These are phyloP conservation scores for Typha latifolia DNA, from an alignment of 176 grass and related monocot genomes.

Conservation along the genomic window DNA sequence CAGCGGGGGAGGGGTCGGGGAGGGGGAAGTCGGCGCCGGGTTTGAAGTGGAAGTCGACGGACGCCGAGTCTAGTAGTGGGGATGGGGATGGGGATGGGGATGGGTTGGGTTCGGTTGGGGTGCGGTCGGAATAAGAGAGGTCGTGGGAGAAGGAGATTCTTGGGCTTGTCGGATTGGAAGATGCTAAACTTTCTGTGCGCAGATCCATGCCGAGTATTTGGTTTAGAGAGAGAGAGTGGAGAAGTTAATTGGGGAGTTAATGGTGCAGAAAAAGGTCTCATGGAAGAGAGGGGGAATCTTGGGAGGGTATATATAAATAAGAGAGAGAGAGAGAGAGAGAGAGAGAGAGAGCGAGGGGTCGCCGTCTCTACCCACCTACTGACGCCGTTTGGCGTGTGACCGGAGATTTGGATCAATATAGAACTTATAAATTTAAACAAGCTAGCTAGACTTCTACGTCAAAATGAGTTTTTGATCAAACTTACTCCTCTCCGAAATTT, in stretches of 20 bases:
- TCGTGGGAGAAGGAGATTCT: conserved; percentile 68
- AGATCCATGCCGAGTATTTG: not conserved
- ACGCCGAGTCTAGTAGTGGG: conserved; percentile 26
- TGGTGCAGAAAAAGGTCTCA: not conserved
- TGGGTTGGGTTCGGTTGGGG: not conserved
- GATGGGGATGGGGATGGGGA: conserved; percentile 8
- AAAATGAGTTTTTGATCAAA: too few species aligned
- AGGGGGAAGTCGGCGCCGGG: not conserved
- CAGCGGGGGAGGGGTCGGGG: conserved; percentile 38
- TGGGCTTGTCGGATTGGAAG: conserved; percentile 14
- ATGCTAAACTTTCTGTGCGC: not conserved
- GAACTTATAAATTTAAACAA: too few species aligned
- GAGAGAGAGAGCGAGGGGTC: too few species aligned
- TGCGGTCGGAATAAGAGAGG: conserved; percentile 32
- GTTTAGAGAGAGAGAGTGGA: not conserved
- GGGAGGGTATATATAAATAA: too few species aligned
- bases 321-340: not conserved
- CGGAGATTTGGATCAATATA: too few species aligned
- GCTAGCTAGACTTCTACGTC: too few species aligned
- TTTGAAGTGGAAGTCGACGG: conserved; percentile 33
- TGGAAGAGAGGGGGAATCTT: not conserved
- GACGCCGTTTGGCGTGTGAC: too few species aligned
- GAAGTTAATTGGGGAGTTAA: not conserved
- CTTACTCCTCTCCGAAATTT: too few species aligned
- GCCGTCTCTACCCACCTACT: too few species aligned